A percentile compares a stretch with the other conserved stretches of the same genome.
These are phyloP conservation scores for Populus simonii DNA, from an alignment of 345 rosid species.

Conservation along the genomic window DNA sequence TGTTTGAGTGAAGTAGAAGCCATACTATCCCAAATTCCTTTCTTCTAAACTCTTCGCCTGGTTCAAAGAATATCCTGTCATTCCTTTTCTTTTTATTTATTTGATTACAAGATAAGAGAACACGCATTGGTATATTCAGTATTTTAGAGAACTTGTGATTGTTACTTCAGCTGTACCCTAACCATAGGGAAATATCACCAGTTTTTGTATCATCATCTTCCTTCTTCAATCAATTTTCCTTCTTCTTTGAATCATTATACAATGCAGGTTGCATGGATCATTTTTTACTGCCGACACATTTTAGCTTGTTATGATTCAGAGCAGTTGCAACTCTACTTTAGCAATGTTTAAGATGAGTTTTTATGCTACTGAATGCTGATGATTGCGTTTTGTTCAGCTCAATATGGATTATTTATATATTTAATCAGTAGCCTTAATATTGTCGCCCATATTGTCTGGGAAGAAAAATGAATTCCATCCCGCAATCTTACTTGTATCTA, in stretches of 20 bases:
- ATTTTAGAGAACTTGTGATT: neutral
- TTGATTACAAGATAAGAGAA: neutral
- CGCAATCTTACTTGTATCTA: too few relatives aligned
- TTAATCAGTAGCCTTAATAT: neutral
- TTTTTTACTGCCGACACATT: too few relatives aligned
- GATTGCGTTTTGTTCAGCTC: neutral
- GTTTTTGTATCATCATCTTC: too few relatives aligned
- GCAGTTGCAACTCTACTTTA: too few relatives aligned
- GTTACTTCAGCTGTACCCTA: neutral
- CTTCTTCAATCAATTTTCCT: too few relatives aligned
- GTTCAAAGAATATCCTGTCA: neutral
- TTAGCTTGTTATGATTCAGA: too few relatives aligned
- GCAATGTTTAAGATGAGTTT: too few relatives aligned
- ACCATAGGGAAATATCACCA: too few relatives aligned
- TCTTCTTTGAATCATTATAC: too few relatives aligned
- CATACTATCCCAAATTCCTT: neutral
- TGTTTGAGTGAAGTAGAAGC: neutral
- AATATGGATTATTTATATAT: neutral
- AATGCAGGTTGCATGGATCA: too few relatives aligned
- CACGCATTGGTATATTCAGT: neutral
- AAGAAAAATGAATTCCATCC: neutral
- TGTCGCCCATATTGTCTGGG: neutral
- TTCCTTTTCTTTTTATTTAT: neutral
- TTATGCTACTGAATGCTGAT: too few relatives aligned
- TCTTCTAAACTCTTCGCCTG: neutral